Evolutionary conservation across 306 rosid genomes (phyloP), one percentile per base, ranked within the genome.

Genomic region (Styphnolobium japonicum): DNA sequence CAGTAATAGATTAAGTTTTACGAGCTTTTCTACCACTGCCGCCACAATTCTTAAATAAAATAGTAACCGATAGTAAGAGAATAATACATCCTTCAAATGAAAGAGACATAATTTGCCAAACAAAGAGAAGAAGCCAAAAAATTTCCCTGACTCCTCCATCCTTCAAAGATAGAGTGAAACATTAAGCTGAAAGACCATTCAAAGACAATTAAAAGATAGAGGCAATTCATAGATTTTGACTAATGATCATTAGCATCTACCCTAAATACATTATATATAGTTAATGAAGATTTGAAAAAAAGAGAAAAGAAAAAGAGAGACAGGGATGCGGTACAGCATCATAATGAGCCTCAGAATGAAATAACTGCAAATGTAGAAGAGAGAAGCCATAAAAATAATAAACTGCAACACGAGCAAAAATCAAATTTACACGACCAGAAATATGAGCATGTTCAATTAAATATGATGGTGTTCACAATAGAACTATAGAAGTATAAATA

Each of bases 1-100:
- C 57, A 31, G 25, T 34, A 37, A 37, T 37, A 37, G 48, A 62
- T 64, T 15, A 72, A 37, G 23, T 60, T 46, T 70, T 25, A 23
- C 5, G 64, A 60, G 73, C 78, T 61, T 36, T 62, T 33, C 36
- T 52, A 73, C 39, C 49, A 62, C 65, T 52, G 68, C 67, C 49
- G 72, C 16, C 36, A 71, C 56, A 62, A 18, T 63, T 61, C 67
- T 72, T 36, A 73, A 53, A 52, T 43, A 16, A 53, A 65, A 52
- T 34, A 34, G 2, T 23, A 67, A 67, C 45, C 10, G 45, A 34
- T 34, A 10, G 23, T 29, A 75, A 25, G 15, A 67, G 58, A 75
- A 48, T n/a, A 43, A 34, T 53, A 46, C n/a, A n/a, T n/a, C n/a
- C n/a, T n/a, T n/a, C n/a, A n/a, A n/a, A n/a, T n/a, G n/a, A n/a